Conservation (phyloP, 73 alveolate species). For the Stentor roeselii region DNA sequence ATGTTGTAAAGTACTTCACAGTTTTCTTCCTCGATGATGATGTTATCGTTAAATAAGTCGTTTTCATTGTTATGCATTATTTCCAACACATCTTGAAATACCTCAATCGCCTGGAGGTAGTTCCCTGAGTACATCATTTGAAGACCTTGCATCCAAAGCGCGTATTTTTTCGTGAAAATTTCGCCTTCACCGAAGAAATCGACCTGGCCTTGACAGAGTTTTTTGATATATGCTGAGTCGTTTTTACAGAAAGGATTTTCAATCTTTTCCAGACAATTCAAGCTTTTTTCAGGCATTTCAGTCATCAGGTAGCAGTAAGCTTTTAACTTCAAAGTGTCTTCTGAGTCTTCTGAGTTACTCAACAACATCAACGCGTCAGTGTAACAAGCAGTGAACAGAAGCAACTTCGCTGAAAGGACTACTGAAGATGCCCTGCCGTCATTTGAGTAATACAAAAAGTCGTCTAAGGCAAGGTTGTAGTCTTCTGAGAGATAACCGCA, state of each 20-base stretch:
- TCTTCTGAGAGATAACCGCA: slow-evolving; percentile 32
- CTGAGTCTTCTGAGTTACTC: background rate
- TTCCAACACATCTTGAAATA: slow-evolving; percentile 14
- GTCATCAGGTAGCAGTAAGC: background rate
- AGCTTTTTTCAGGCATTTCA: background rate
- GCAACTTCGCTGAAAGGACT: background rate
- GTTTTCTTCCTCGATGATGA: slow-evolving; percentile 10
- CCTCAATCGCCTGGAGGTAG: background rate
- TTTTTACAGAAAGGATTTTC: too few species aligned
- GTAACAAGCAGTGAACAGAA: background rate
- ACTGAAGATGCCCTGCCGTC: background rate
- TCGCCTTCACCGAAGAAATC: background rate
- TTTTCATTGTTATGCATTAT: background rate
- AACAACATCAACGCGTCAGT: background rate
- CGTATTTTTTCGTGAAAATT: background rate
- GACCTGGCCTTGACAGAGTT: background rate
- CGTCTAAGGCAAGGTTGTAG: slow-evolving; percentile 32
- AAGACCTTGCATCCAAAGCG: background rate
- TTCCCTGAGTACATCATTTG: background rate
- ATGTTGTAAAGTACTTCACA: slow-evolving; percentile 13
- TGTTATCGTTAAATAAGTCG: background rate
- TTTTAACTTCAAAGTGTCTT: background rate
- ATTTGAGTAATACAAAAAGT: background rate
- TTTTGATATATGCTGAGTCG: background rate
- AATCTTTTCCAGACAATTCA: background rate